A percentile compares a stretch with the other conserved stretches of the same genome.
phyloP scores from a whole-genome alignment of 2,329 filamentous ascomycete genomes.

The Tolypocladium paradoxum region DNA sequence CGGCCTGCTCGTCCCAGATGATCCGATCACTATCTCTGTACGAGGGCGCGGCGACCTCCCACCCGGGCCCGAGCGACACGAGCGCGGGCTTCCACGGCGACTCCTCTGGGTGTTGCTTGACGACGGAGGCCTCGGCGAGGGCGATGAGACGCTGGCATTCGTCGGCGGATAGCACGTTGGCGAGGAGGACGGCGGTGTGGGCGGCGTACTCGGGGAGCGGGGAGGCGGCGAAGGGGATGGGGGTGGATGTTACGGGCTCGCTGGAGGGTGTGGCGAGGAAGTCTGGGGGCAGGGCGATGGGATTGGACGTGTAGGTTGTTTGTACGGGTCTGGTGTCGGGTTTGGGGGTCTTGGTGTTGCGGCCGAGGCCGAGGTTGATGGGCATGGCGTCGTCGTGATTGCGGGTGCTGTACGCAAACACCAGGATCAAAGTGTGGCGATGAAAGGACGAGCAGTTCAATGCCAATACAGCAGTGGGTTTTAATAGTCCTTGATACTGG shows the following conservation, averaged over 20 bases:
- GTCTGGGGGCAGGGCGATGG: neutral
- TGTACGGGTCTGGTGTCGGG: neutral
- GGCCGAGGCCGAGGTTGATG: neutral
- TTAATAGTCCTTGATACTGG: too few species aligned
- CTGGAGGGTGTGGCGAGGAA: neutral
- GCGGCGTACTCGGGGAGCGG: conserved; percentile 39
- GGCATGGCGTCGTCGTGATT: neutral
- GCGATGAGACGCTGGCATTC: conserved; percentile 50
- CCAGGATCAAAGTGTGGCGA: neutral
- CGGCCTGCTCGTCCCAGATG: conserved; percentile 56
- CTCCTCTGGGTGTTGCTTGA: neutral
- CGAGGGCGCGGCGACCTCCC: conserved; percentile 40
- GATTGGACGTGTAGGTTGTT: conserved; percentile 2
- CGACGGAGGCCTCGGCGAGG: conserved; percentile 42
- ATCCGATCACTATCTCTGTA: conserved; percentile 65
- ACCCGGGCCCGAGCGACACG: conserved; percentile 53
- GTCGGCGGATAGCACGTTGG: conserved; percentile 39
- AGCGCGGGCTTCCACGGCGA: conserved; percentile 55
- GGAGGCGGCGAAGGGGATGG: conserved; percentile 41
- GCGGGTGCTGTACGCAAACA: neutral
- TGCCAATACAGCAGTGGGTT: neutral
- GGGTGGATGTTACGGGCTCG: conserved; percentile 16
- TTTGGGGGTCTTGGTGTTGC: neutral
- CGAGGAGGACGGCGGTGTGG: conserved; percentile 46
- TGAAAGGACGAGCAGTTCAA: neutral